Conservation (phyloP, 2,329 filamentous ascomycete genomes). For the Ophiosphaerella herpotricha region DNA sequence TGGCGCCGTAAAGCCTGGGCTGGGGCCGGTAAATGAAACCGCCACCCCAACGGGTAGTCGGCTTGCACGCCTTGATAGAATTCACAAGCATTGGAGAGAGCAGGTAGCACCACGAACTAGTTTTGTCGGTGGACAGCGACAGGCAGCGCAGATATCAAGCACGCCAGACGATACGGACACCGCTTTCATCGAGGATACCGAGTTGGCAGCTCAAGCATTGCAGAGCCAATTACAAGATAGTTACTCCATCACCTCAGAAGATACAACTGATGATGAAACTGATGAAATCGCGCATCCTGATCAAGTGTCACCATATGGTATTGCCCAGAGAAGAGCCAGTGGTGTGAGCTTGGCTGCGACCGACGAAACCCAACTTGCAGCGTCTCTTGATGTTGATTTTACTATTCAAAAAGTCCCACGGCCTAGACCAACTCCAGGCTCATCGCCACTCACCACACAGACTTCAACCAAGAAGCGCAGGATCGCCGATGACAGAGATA, state of each 20-base stretch:
- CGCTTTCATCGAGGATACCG: slow-evolving; percentile 50
- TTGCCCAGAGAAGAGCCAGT: not conserved
- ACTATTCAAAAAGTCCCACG: not conserved
- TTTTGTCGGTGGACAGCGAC: not conserved
- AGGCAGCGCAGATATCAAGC: not conserved
- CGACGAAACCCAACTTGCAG: no score
- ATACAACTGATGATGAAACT: slow-evolving; percentile 9
- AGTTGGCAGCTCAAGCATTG: slow-evolving; percentile 47
- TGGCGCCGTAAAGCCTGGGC: not conserved
- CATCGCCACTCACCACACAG: not conserved
- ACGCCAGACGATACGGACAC: slow-evolving; percentile 12
- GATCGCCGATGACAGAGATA: not conserved
- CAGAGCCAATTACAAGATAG: slow-evolving; percentile 48
- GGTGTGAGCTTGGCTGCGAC: no score
- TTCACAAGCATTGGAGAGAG: slow-evolving; percentile 30
- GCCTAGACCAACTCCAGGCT: not conserved
- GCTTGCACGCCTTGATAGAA: slow-evolving; percentile 32
- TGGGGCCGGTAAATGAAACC: slow-evolving; percentile 3
- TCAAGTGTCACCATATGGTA: not conserved
- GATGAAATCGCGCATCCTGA: not conserved
- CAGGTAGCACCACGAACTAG: slow-evolving; percentile 14
- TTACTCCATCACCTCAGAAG: slow-evolving; percentile 25
- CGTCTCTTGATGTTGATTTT: no score
- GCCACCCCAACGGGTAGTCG: slow-evolving; percentile 20
- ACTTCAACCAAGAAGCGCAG: not conserved